A percentile compares a stretch with the other conserved stretches of the same genome.
phyloP scores from a whole-genome alignment of 2,329 filamentous ascomycete genomes.

The Ilyonectria destructans region DNA sequence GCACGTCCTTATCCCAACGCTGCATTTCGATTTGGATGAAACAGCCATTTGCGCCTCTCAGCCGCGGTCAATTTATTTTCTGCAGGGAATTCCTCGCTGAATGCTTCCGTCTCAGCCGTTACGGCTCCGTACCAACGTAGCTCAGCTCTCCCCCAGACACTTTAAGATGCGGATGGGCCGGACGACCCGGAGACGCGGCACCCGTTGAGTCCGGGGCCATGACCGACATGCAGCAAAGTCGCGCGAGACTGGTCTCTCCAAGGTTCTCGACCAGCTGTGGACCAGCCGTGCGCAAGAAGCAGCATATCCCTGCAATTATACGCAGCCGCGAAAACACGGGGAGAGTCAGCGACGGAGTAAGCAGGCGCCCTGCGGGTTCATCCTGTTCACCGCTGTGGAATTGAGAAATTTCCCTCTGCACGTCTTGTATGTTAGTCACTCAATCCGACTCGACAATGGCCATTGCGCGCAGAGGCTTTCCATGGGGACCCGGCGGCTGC shows the following conservation, averaged over 20 bases:
- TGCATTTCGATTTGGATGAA: conserved; percentile 6
- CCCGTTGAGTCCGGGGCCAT: conserved; percentile 8
- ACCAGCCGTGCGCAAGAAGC: background rate
- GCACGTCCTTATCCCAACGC: background rate
- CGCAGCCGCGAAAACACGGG: background rate
- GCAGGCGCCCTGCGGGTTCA: conserved; percentile 21
- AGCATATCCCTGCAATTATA: conserved; percentile 7
- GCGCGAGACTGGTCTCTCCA: conserved; percentile 7
- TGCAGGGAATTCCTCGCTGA: conserved; percentile 1
- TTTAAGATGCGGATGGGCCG: conserved; percentile 12
- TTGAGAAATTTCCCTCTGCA: conserved; percentile 6
- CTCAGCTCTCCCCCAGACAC: conserved; percentile 21
- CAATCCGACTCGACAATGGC: conserved; percentile 22
- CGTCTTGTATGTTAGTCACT: conserved; percentile 4
- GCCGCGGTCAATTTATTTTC: background rate
- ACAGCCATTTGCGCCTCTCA: conserved; percentile 2
- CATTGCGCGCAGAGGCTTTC: conserved; percentile 17
- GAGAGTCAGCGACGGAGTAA: background rate
- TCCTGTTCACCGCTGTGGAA: conserved; percentile 27
- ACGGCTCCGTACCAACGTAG: conserved; percentile 3
- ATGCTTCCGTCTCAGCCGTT: background rate
- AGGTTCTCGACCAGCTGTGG: background rate
- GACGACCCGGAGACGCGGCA: conserved; percentile 16
- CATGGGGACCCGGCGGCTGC: conserved; percentile 25
- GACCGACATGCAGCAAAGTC: conserved; percentile 26